Base-by-base conservation (phyloP, 768 basidiomycete species). In the Serendipita vermifera region DNA sequence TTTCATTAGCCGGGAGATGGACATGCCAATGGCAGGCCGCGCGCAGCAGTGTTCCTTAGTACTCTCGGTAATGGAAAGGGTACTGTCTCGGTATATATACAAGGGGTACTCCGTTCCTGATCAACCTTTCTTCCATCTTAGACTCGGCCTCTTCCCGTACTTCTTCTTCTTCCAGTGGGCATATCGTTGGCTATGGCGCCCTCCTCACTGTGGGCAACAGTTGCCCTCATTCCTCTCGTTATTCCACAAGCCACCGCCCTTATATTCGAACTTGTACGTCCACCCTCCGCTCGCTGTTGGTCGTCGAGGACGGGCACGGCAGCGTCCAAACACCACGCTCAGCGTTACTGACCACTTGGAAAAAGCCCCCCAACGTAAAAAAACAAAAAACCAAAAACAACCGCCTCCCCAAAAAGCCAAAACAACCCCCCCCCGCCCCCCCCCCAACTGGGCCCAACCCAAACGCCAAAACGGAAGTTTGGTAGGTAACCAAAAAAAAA, bases 211-310 rank as follows among this genome's bases (percentile, higher is more conserved):
- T 41, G 46, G 46, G 46, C 46, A 20, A 29, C 46, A n/a, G 20
- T 29, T 5, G 46, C 46, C 31, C 46, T 51, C 9, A 20, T 51
- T 51, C 46, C 46, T 51, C 31, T 29, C n/a, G n/a, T n/a, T 36
- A 36, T 36, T 36, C 35, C n/a, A 9, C 35, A 36, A 13, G 46
- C 46, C 24, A 51, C 24, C 27, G 46, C 46, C 24, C 46, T 51
- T 15, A 22, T 51, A 20, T 51, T 51, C 27, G 46, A 51, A 22
- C 46, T 51, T 15, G 46, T 51, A 26, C 15, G 9, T 51, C 46
- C 4, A 15, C 31, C 46, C 27, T 7, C 1, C 31, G 7, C 27
- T 7, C n/a, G 24, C 6, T 29, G n/a, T 51, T 2, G 39, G 26
- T 7, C n/a, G n/a, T n/a, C n/a, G n/a, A n/a, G n/a, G n/a, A n/a